Evolutionary conservation across 176 grass and related monocot species (phyloP).

Genomic region (Avena sativa): DNA sequence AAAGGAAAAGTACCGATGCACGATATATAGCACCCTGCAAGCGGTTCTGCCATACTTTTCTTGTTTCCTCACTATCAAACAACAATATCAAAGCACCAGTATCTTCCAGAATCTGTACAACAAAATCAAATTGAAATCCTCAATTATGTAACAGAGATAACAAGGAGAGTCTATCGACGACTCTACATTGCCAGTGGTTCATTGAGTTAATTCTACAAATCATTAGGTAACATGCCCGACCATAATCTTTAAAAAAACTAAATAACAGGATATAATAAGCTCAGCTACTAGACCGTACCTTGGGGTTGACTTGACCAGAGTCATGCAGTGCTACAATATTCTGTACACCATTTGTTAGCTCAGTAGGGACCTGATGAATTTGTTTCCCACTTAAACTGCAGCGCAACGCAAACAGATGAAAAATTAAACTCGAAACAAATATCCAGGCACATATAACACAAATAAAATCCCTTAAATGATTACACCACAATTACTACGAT

Average conservation of each 20-base stretch:
- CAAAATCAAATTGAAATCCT: constrained; percentile 42
- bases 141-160: constrained; percentile 27
- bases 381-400: constrained; percentile 97
- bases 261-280: constrained; percentile 41
- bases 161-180: not conserved
- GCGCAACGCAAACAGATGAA: constrained; percentile 36
- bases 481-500: constrained; percentile 21
- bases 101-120: constrained; percentile 87
- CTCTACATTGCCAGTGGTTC: not conserved
- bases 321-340: constrained; percentile 87
- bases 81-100: constrained; percentile 81
- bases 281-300: constrained; percentile 62
- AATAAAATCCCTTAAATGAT: constrained; percentile 32
- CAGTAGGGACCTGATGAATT: constrained; percentile 71
- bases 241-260: constrained; percentile 29
- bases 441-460: not conserved
- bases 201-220: constrained; percentile 29
- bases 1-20: constrained; percentile 79
- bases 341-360: constrained; percentile 75
- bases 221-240: constrained; percentile 5
- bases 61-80: constrained; percentile 72
- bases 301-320: constrained; percentile 88
- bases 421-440: constrained; percentile 33
- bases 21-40: constrained; percentile 96
- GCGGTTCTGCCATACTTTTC: constrained; percentile 78